Evolutionary conservation across 768 basidiomycete species (phyloP).

Genomic region (Mycena pura): DNA sequence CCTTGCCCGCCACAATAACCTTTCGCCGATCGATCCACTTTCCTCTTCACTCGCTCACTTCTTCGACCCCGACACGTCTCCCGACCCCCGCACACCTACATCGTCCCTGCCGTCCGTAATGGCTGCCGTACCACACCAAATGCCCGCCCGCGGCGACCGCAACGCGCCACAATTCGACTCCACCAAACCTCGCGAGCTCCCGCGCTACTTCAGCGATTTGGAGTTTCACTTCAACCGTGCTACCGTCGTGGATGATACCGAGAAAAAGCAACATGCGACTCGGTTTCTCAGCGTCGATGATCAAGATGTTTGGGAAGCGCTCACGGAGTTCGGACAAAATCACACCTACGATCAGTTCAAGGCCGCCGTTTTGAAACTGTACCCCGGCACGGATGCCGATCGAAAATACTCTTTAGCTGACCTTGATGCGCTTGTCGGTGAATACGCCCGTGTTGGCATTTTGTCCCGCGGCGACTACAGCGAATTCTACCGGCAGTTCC

Average conservation of each 20-base stretch:
- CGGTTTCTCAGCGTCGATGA: no score
- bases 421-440: no score
- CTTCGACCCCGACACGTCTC: background rate
- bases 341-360: no score
- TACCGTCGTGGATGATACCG: constrained; percentile 5
- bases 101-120: background rate
- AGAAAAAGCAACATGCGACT: no score
- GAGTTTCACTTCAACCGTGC: constrained; percentile 11
- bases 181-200: constrained; percentile 20
- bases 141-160: constrained; percentile 26
- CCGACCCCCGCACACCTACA: background rate
- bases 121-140: background rate
- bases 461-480: no score
- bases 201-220: constrained; percentile 23
- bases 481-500: no score
- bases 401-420: no score
- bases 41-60: background rate
- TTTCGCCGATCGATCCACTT: background rate
- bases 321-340: no score
- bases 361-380: no score
- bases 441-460: no score
- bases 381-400: no score
- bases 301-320: no score
- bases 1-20: constrained; percentile 2
- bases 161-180: constrained; percentile 16